A percentile compares a stretch with the other conserved stretches of the same genome.
Evolutionary conservation across 352 stramenopile species (phyloP).

Genomic region (Peronospora tabacina): DNA sequence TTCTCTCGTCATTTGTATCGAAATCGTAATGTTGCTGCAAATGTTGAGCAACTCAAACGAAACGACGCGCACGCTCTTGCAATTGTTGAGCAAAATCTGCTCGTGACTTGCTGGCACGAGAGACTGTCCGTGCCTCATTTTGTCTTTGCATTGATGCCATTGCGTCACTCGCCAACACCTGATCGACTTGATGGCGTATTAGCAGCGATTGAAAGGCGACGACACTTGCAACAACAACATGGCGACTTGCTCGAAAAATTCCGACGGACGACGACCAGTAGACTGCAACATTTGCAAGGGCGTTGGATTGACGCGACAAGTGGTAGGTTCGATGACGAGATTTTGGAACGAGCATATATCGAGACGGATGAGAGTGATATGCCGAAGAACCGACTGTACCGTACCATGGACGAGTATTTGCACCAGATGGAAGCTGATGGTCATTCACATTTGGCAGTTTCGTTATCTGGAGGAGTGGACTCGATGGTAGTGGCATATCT

Average conservation of each 20-base stretch:
- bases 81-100: slow-evolving; percentile 37
- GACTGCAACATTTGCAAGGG: slow-evolving; percentile 50
- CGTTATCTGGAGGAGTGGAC: slow-evolving; percentile 93
- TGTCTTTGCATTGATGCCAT: slow-evolving; percentile 82
- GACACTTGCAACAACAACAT: slow-evolving; percentile 43
- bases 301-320: slow-evolving; percentile 9
- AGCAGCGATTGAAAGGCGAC: slow-evolving; percentile 37
- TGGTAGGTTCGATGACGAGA: slow-evolving; percentile 43
- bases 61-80: slow-evolving; percentile 48
- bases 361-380: slow-evolving; percentile 65
- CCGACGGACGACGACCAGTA: slow-evolving; percentile 65
- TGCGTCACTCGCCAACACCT: slow-evolving; percentile 70
- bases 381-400: slow-evolving; percentile 57
- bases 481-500: slow-evolving; percentile 96
- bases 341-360: slow-evolving; percentile 58
- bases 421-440: slow-evolving; percentile 32
- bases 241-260: slow-evolving; percentile 74
- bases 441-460: slow-evolving; percentile 73
- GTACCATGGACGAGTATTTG: slow-evolving; percentile 66
- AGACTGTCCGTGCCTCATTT: slow-evolving; percentile 46
- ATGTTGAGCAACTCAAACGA: slow-evolving; percentile 14
- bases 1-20: slow-evolving; percentile 79
- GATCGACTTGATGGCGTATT: slow-evolving; percentile 49
- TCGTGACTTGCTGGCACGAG: slow-evolving; percentile 43
- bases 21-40: slow-evolving; percentile 15